These are phyloP conservation scores for Lasiosphaeria ovina DNA, from an alignment of 495 filamentous ascomycete genomes.

Conservation along the genomic window DNA sequence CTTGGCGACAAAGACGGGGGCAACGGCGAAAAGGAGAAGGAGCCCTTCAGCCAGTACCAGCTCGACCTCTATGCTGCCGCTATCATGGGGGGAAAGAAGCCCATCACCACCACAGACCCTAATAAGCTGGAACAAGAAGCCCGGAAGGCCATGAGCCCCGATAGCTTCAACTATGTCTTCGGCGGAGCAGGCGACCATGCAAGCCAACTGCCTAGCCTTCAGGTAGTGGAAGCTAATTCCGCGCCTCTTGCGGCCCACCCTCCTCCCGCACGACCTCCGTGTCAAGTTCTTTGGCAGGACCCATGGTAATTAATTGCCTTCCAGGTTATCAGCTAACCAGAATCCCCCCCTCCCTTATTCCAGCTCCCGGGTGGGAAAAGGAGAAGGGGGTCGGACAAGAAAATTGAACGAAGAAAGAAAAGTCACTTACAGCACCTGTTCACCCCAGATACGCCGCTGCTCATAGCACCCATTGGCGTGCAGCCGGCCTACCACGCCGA, in stretches of 20 bases:
- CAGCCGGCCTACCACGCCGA: conserved; percentile 57
- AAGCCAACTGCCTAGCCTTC: conserved; percentile 63
- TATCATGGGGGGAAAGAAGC: conserved; percentile 44
- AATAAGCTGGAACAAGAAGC: conserved; percentile 59
- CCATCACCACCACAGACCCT: conserved; percentile 59
- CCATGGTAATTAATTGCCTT: conserved; percentile 34
- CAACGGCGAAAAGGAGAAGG: conserved; percentile 36
- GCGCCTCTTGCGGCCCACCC: conserved; percentile 40
- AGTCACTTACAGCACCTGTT: too few species aligned
- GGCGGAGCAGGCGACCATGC: conserved; percentile 65
- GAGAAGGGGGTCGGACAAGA: too few species aligned
- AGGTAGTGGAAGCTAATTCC: conserved; percentile 61
- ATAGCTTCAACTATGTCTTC: conserved; percentile 59
- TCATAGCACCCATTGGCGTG: conserved; percentile 61
- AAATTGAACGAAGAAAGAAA: too few species aligned
- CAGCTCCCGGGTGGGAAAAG: too few species aligned
- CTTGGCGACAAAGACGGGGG: conserved; percentile 38
- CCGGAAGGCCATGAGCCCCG: conserved; percentile 42
- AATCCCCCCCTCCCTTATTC: conserved; percentile 1
- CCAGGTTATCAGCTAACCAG: too few species aligned
- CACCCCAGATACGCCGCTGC: conserved; percentile 46
- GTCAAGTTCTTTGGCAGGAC: conserved; percentile 57
- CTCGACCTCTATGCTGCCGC: conserved; percentile 51
- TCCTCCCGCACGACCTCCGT: conserved; percentile 47
- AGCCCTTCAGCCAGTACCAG: conserved; percentile 39